These are phyloP conservation scores for Trichoderma sp. DNA, from an alignment of 2,329 filamentous ascomycete species.

Conservation along the genomic window DNA sequence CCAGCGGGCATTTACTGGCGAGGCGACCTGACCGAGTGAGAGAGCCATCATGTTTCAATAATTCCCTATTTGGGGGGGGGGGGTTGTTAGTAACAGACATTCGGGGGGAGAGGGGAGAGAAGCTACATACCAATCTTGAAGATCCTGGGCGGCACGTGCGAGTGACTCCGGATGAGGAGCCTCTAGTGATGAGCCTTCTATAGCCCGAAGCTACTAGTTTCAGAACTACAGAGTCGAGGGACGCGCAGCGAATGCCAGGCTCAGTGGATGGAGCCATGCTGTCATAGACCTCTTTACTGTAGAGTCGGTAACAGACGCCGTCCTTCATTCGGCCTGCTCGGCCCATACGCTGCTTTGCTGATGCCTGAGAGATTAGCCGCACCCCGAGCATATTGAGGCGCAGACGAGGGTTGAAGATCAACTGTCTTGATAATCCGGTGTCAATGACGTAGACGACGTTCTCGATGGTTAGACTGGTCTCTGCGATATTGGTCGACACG, in stretches of 20 bases:
- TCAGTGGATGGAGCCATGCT: slow-evolving; percentile 6
- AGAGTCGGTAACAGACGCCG: slow-evolving; percentile 21
- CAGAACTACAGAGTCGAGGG: slow-evolving; percentile 4
- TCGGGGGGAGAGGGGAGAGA: neutral
- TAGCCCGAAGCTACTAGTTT: slow-evolving; percentile 4
- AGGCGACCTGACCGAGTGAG: slow-evolving; percentile 2
- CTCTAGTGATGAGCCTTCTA: slow-evolving; percentile 11
- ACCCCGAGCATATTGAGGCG: slow-evolving; percentile 3
- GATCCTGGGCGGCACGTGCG: slow-evolving; percentile 19
- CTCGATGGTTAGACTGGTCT: neutral
- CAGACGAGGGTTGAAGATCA: slow-evolving; percentile 17
- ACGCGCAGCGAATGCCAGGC: slow-evolving; percentile 10
- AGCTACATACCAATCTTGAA: slow-evolving; percentile 17
- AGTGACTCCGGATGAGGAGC: slow-evolving; percentile 20
- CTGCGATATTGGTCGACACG: slow-evolving; percentile 4
- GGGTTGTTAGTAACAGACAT: neutral
- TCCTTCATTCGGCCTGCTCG: slow-evolving; percentile 19
- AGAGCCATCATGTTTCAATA: slow-evolving; percentile 1
- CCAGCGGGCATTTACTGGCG: slow-evolving; percentile 10
- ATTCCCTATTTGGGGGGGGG: slow-evolving; percentile 5
- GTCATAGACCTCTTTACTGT: slow-evolving; percentile 16
- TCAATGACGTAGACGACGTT: slow-evolving; percentile 19
- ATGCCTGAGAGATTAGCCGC: slow-evolving; percentile 20
- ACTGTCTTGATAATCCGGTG: slow-evolving; percentile 16
- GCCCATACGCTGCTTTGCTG: slow-evolving; percentile 17